Percentiles rank a stretch among this genome's conserved stretches.
Evolutionary conservation across 768 basidiomycete genomes (phyloP).

Genomic region (Mycena chlorophos): DNA sequence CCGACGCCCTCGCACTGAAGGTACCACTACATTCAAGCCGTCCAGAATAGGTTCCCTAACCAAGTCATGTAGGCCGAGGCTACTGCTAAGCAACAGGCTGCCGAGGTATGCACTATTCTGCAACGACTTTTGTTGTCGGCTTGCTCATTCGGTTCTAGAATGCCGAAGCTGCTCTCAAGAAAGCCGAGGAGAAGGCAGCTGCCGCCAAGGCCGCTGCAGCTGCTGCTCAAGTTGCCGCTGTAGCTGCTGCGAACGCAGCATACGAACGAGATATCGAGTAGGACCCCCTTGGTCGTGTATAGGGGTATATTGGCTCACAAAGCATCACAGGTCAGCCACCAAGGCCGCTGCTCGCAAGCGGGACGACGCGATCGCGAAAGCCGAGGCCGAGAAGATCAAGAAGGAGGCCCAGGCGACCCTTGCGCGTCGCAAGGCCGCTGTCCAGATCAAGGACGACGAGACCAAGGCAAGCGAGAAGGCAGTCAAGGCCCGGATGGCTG

Average conservation of each 20-base stretch:
- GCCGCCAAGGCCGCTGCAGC: not conserved
- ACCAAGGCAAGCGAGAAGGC: not conserved
- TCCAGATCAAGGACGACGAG: slow-evolving; percentile 2
- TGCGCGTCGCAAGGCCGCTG: not conserved
- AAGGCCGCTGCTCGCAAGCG: not conserved
- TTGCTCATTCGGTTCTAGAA: too few relatives aligned
- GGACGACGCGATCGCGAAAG: not conserved
- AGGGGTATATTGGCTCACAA: too few relatives aligned
- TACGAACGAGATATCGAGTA: not conserved
- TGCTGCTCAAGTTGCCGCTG: not conserved
- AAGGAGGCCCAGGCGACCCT: not conserved
- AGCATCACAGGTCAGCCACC: too few relatives aligned
- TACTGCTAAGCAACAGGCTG: not conserved
- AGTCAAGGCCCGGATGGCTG: not conserved
- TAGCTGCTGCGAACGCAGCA: not conserved
- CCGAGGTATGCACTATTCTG: too few relatives aligned
- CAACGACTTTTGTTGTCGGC: too few relatives aligned
- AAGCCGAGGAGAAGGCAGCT: not conserved
- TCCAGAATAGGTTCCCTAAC: too few relatives aligned
- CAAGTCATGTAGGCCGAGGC: too few relatives aligned
- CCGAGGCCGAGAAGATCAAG: not conserved
- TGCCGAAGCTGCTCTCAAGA: not conserved
- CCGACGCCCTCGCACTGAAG: not conserved
- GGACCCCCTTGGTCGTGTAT: too few relatives aligned
- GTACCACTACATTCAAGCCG: too few relatives aligned